Evolutionary conservation across 2,329 filamentous ascomycete genomes (phyloP).

Genomic region (Microcera coccophila): DNA sequence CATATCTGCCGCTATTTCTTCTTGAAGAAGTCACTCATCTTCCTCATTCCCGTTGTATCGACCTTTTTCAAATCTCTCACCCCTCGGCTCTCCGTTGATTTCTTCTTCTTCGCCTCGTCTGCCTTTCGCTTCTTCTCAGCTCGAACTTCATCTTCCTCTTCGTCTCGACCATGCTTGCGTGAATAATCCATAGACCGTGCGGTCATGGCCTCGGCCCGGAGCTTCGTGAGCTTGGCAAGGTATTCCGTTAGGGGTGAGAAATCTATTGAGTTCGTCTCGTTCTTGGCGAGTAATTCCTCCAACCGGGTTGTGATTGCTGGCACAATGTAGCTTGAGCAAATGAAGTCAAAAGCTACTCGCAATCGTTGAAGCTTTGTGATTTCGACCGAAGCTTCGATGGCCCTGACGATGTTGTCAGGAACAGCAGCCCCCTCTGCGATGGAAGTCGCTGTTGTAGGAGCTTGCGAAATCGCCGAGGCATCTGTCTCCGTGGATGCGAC

Average conservation of each 20-base stretch:
- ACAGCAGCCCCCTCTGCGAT: conserved; percentile 32
- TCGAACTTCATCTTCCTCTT: conserved; percentile 60
- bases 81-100: conserved; percentile 68
- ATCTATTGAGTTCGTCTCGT: conserved; percentile 43
- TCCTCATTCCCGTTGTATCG: conserved; percentile 90
- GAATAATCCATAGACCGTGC: conserved; percentile 69
- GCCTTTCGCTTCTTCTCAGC: conserved; percentile 79
- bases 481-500: conserved; percentile 33
- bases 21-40: conserved; percentile 90
- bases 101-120: conserved; percentile 85
- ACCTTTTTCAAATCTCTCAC: conserved; percentile 84
- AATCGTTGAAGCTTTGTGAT: conserved; percentile 60
- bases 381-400: conserved; percentile 45
- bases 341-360: conserved; percentile 60
- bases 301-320: conserved; percentile 41
- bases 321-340: conserved; percentile 59
- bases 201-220: conserved; percentile 68
- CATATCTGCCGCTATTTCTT: conserved; percentile 48
- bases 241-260: conserved; percentile 71
- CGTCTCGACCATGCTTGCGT: conserved; percentile 63
- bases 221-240: conserved; percentile 58
- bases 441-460: conserved; percentile 46
- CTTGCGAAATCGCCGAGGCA: conserved; percentile 35
- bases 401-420: conserved; percentile 35
- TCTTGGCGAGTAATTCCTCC: conserved; percentile 37